Base-by-base conservation (phyloP, 495 filamentous ascomycete genomes). In the Alectoria sarmentosa region DNA sequence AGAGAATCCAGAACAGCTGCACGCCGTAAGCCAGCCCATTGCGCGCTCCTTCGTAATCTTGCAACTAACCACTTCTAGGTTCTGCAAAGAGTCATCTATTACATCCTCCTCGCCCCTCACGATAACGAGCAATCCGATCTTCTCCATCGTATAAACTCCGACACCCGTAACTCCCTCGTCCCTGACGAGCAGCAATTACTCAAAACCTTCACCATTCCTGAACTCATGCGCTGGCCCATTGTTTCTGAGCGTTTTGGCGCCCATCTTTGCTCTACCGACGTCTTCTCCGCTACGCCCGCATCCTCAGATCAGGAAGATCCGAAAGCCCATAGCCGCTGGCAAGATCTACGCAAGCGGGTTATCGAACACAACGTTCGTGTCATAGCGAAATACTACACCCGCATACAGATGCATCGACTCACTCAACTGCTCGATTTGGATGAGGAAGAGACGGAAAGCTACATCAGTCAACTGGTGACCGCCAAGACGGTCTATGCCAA, bases 331-430 rank as follows among this genome's bases (percentile, higher is more conserved):
- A 82, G 83, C 69, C 82, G 94, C 73, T 98, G 90, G 91, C 83
- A 91, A 74, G 95, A 96, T 71, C 82, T 98, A 66, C 90, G 94
- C 65, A 96, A 96, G 80, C 91, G 94, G 39, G 94, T 98, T 62
- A 98, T 98, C 71, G 94, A 98, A 79, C 94, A 98, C 78, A 98
- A 98, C 70, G 94, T 98, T 52, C 89, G 94, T 48, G 94, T 98
- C 11, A 84, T 98, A 15, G 94, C 95, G 71, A 96, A 96, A 73
- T 98, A 98, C 83, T 98, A 98, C 80, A 98, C 95, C 11, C 90
- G 94, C 67, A 96, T 98, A 74, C 85, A 87, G 74, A 91, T 96
- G 83, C 83, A 86, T 64, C 90, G 94, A 41, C 77, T 98, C 63
- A 95, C 90, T 19, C 80, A 92, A 73, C 83, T 98, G 32, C 81